These are phyloP conservation scores for Auricularia sp. DNA, from an alignment of 768 basidiomycete genomes.

Conservation along the genomic window DNA sequence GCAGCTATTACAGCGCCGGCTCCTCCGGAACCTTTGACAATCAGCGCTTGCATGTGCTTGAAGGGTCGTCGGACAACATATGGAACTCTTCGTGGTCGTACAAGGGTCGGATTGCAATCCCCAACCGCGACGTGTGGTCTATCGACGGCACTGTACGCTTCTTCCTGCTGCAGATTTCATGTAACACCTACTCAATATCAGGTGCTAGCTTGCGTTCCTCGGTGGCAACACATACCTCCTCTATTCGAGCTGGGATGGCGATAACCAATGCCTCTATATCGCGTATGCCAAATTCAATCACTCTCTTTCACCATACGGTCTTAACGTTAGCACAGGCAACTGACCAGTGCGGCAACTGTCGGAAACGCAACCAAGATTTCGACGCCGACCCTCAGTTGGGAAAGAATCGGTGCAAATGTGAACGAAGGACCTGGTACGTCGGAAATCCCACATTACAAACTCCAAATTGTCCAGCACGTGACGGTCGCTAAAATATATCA, in stretches of 20 bases:
- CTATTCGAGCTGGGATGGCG: conserved; percentile 1
- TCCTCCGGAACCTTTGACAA: not conserved
- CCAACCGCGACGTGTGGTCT: conserved; percentile 3
- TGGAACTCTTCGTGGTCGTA: conserved; percentile 6
- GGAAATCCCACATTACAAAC: not conserved
- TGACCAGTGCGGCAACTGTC: not conserved
- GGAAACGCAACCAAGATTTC: not conserved
- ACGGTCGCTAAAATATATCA: too few species aligned
- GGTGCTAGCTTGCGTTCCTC: not conserved
- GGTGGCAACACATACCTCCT: conserved; percentile 5
- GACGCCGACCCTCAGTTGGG: not conserved
- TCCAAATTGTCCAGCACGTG: not conserved
- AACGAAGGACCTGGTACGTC: conserved; percentile 4
- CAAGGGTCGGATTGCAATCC: not conserved
- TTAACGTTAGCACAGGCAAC: not conserved
- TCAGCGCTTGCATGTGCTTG: conserved; percentile 3
- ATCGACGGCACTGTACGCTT: conserved; percentile 2
- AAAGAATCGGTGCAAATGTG: not conserved
- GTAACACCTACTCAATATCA: too few species aligned
- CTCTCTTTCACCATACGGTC: not conserved
- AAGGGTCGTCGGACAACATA: not conserved
- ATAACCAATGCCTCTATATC: conserved; percentile 5
- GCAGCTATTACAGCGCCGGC: conserved; percentile 2
- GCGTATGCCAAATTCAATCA: not conserved
- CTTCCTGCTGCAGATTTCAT: too few species aligned